Conservation (phyloP, 257 asterid genomes). For the Ophiorrhiza pumila region DNA sequence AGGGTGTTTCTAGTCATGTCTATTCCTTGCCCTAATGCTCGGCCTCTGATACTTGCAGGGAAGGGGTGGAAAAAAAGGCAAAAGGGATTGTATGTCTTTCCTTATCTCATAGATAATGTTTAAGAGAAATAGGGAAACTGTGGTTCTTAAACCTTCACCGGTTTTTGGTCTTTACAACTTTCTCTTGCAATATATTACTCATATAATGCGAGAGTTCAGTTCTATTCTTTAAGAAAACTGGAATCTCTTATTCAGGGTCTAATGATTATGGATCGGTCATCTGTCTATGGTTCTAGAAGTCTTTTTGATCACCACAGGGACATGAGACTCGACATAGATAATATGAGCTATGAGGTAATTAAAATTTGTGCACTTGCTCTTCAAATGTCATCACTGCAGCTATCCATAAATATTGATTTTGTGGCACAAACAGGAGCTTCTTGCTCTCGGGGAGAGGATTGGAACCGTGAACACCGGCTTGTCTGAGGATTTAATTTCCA, state of each 20-base stretch:
- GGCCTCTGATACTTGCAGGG: background rate
- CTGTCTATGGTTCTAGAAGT: constrained; percentile 50
- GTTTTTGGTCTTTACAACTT: background rate
- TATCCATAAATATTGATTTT: constrained; percentile 1
- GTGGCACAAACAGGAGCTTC: constrained; percentile 59
- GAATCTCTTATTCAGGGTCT: constrained; percentile 41
- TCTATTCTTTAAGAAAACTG: background rate
- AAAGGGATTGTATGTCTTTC: background rate
- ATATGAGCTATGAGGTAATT: constrained; percentile 82
- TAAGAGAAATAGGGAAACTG: background rate
- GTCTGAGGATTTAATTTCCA: constrained; percentile 48
- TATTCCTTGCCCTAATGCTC: background rate
- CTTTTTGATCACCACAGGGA: constrained; percentile 64
- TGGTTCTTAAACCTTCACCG: background rate
- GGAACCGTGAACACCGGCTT: constrained; percentile 79
- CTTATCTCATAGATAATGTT: background rate
- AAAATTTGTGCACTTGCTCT: background rate
- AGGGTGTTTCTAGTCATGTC: background rate
- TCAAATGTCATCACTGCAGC: constrained; percentile 7
- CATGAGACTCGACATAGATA: constrained; percentile 77
- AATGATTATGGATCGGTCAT: constrained; percentile 38
- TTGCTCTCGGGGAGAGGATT: constrained; percentile 78
- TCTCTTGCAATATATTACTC: background rate
- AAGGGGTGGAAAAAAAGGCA: background rate
- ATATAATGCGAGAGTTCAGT: background rate